These are phyloP conservation scores for Ailanthus altissimus DNA, from an alignment of 345 rosid species.

Conservation along the genomic window DNA sequence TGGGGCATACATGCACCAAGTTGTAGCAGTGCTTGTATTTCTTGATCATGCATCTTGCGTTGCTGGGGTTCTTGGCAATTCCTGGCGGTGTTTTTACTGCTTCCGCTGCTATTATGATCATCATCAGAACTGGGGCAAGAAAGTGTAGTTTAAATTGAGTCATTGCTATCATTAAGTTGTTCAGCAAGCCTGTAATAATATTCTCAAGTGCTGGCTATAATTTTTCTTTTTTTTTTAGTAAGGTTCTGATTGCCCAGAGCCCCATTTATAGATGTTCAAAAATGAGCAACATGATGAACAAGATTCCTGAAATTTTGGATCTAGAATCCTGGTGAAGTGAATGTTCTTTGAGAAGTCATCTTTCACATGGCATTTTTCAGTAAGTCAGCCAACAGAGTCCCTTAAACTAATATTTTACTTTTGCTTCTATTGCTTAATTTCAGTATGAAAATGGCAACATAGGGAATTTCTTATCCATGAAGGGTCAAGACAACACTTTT, in stretches of 20 bases:
- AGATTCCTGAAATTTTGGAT: constrained; percentile 13
- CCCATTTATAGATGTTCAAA: too few species aligned
- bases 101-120: constrained; percentile 33
- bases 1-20: constrained; percentile 53
- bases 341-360: neutral
- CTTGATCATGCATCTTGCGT: constrained; percentile 41
- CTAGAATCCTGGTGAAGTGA: neutral
- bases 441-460: constrained; percentile 17
- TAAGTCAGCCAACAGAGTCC: neutral
- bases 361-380: constrained; percentile 2
- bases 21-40: constrained; percentile 53
- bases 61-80: constrained; percentile 55
- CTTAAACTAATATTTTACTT: neutral
- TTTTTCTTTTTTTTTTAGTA: constrained; percentile 17
- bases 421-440: constrained; percentile 21
- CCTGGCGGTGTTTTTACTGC: constrained; percentile 49
- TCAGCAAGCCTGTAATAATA: neutral
- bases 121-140: constrained; percentile 32
- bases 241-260: neutral
- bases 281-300: too few species aligned
- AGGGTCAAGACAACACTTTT: neutral
- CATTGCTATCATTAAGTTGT: constrained; percentile 11
- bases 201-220: neutral
- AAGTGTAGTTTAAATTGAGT: constrained; percentile 20
- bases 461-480: neutral